Percentiles rank a stretch among this genome's conserved stretches.
phyloP scores from a whole-genome alignment of 108 stramenopile genomes.

The Thalassiosira profunda region DNA sequence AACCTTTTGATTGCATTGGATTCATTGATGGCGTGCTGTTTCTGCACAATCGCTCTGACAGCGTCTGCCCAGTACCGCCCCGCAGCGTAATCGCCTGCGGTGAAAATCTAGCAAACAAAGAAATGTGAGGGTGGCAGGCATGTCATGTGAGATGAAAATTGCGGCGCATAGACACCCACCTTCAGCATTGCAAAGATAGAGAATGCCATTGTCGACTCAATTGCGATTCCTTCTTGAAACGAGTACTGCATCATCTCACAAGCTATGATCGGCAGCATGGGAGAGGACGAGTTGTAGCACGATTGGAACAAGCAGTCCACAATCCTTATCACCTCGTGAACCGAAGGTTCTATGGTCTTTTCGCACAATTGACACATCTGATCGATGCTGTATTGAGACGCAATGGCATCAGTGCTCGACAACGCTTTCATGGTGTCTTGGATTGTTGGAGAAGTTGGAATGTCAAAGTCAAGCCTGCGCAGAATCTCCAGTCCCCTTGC shows the following conservation, averaged over 20 bases:
- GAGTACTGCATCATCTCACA: conserved; percentile 9
- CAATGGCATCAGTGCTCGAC: neutral
- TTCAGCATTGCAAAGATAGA: neutral
- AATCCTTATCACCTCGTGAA: conserved; percentile 6
- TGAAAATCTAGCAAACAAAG: conserved; percentile 1
- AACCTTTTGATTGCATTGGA: neutral
- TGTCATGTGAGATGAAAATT: neutral
- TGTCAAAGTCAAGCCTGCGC: neutral
- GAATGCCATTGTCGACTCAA: conserved; percentile 5
- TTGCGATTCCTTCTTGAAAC: conserved; percentile 8
- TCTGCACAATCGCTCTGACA: neutral
- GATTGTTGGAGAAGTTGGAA: neutral
- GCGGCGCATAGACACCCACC: too few relatives aligned
- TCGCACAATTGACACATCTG: neutral
- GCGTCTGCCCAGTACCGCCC: conserved; percentile 6
- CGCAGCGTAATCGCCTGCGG: neutral
- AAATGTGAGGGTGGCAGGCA: neutral
- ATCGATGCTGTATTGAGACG: conserved; percentile 9
- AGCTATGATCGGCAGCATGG: conserved; percentile 3
- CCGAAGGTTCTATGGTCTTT: neutral
- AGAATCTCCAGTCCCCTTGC: neutral
- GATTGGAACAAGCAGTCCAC: neutral
- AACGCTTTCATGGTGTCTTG: neutral
- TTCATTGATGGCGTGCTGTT: neutral
- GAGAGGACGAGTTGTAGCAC: neutral